Conservation (phyloP, 148 eudicot species). For the Nepenthes mirabilis region DNA sequence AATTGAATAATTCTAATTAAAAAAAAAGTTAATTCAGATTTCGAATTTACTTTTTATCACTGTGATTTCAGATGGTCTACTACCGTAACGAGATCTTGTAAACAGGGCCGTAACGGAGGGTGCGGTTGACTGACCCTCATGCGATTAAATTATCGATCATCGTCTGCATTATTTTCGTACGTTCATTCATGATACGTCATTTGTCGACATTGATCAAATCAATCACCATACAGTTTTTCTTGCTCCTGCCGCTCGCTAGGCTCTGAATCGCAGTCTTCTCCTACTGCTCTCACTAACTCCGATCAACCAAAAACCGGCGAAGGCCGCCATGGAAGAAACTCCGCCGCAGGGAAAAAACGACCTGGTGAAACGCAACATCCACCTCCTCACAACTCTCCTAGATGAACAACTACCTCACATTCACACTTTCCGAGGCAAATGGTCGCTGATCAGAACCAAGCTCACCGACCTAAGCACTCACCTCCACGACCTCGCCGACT, state of each 20-base stretch:
- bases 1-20: too few relatives aligned
- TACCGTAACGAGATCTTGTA: neutral
- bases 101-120: neutral
- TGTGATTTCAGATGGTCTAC: too few relatives aligned
- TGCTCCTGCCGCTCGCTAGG: too few relatives aligned
- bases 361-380: conserved; percentile 7
- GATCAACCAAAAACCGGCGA: neutral
- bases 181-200: too few relatives aligned
- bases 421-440: conserved; percentile 46
- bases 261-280: too few relatives aligned
- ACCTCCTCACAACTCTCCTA: conserved; percentile 25
- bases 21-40: too few relatives aligned
- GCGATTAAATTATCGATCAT: too few relatives aligned
- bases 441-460: conserved; percentile 53
- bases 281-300: too few relatives aligned
- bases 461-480: conserved; percentile 33
- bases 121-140: neutral
- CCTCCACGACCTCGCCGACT: conserved; percentile 31
- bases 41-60: too few relatives aligned
- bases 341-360: conserved; percentile 7
- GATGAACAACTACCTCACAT: conserved; percentile 22
- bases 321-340: conserved; percentile 25
- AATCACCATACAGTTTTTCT: too few relatives aligned
- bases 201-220: too few relatives aligned
- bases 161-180: too few relatives aligned